A percentile compares a stretch with the other conserved stretches of the same genome.
These are phyloP conservation scores for Populus nigra DNA, from an alignment of 345 rosid species.

Conservation along the genomic window DNA sequence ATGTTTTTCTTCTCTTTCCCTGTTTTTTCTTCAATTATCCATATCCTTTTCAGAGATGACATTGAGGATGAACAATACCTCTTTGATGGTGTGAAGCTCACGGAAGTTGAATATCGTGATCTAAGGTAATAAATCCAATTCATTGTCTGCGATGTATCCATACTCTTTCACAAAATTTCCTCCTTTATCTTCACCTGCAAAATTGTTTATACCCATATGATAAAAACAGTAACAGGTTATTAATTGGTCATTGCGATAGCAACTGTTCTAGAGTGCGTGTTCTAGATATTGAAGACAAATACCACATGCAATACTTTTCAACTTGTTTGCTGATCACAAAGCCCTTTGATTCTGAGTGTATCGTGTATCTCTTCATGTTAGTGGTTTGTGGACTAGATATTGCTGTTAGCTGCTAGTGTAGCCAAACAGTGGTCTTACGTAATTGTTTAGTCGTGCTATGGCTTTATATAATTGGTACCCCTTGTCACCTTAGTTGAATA, in stretches of 20 bases:
- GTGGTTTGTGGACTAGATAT: too few relatives aligned
- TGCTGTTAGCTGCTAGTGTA: too few relatives aligned
- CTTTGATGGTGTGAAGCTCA: constrained; percentile 69
- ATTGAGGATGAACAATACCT: constrained; percentile 85
- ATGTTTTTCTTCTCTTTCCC: not conserved
- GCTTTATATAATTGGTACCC: too few relatives aligned
- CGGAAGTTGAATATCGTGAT: constrained; percentile 64
- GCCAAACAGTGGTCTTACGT: too few relatives aligned
- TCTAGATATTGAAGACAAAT: not conserved
- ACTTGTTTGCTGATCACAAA: too few relatives aligned
- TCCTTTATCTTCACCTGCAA: not conserved
- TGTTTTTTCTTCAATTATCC: not conserved
- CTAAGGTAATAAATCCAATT: constrained; percentile 44
- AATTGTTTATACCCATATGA: too few relatives aligned
- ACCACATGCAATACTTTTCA: too few relatives aligned
- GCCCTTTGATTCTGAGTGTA: too few relatives aligned
- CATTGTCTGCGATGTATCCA: constrained; percentile 7
- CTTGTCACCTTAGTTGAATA: too few relatives aligned
- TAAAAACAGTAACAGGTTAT: not conserved
- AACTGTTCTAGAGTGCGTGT: not conserved
- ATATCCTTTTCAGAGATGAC: constrained; percentile 61
- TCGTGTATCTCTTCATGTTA: too few relatives aligned
- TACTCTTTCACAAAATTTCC: not conserved
- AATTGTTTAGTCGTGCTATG: too few relatives aligned
- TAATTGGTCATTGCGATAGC: not conserved